These are phyloP conservation scores for Licmophora abbreviata DNA, from an alignment of 108 stramenopile genomes.

Conservation along the genomic window DNA sequence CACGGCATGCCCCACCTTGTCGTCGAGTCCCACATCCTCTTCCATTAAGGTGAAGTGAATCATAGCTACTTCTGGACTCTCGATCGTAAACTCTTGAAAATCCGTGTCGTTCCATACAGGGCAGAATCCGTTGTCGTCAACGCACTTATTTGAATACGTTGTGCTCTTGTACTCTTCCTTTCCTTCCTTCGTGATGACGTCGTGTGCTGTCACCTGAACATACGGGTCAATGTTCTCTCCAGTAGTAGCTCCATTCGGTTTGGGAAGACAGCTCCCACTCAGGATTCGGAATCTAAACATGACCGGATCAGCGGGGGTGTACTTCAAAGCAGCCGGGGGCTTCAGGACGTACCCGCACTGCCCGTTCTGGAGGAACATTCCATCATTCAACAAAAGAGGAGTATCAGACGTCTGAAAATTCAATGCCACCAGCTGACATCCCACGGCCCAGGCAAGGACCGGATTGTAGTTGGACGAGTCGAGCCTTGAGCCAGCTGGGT, in stretches of 20 bases:
- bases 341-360: conserved; percentile 89
- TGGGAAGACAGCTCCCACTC: conserved; percentile 64
- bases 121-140: conserved; percentile 72
- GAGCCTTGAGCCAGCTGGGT: conserved; percentile 76
- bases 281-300: conserved; percentile 42
- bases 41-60: conserved; percentile 56
- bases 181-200: conserved; percentile 34
- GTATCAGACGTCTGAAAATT: conserved; percentile 86
- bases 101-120: conserved; percentile 44
- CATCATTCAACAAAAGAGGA: conserved; percentile 78
- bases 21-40: conserved; percentile 44
- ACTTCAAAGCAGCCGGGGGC: conserved; percentile 19
- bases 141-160: too few relatives aligned
- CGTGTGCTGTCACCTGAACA: conserved; percentile 54
- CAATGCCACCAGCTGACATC: conserved; percentile 89
- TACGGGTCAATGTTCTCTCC: conserved; percentile 83
- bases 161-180: conserved; percentile 25
- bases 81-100: conserved; percentile 31
- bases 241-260: conserved; percentile 52
- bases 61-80: conserved; percentile 65
- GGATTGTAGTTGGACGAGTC: conserved; percentile 94
- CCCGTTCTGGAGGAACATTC: conserved; percentile 81
- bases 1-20: conserved; percentile 50
- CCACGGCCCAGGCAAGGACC: conserved; percentile 75
- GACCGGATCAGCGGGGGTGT: conserved; percentile 7